These are phyloP conservation scores for Berkeleyomyces basicola DNA, from an alignment of 2,329 filamentous ascomycete genomes.

Conservation along the genomic window DNA sequence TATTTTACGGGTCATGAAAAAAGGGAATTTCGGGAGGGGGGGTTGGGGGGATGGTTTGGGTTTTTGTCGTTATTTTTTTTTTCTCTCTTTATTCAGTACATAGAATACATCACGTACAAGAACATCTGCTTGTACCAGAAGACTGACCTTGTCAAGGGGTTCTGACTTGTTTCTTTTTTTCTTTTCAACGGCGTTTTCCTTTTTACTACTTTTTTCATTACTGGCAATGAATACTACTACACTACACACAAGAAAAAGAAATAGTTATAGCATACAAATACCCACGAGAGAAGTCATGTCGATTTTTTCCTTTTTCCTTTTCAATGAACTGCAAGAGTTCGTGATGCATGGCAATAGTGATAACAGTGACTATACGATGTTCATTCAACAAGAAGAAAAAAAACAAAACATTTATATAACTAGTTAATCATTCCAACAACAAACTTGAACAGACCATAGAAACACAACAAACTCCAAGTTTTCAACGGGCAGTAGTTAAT, in stretches of 20 bases:
- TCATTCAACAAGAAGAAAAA: background rate
- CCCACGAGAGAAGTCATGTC: background rate
- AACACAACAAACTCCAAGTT: background rate
- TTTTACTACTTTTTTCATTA: background rate
- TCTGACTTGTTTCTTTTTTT: background rate
- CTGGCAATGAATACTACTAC: background rate
- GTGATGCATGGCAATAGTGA: background rate
- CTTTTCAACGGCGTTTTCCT: background rate
- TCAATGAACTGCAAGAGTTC: background rate
- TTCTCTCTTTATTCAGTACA: slow-evolving; percentile 2
- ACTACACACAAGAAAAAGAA: background rate
- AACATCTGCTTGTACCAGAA: slow-evolving; percentile 4
- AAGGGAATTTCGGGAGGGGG: background rate
- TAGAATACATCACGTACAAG: slow-evolving; percentile 5
- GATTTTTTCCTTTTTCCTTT: background rate
- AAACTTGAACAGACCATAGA: background rate
- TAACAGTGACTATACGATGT: background rate
- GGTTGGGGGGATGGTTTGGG: background rate
- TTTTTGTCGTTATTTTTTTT: background rate
- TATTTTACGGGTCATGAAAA: background rate
- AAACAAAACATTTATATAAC: background rate
- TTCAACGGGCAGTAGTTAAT: background rate
- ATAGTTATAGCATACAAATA: background rate
- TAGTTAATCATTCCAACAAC: background rate
- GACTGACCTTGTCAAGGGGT: background rate